A percentile compares a stretch with the other conserved stretches of the same genome.
phyloP scores from a whole-genome alignment of 352 stramenopile species.

The Pythium grandisporangium region DNA sequence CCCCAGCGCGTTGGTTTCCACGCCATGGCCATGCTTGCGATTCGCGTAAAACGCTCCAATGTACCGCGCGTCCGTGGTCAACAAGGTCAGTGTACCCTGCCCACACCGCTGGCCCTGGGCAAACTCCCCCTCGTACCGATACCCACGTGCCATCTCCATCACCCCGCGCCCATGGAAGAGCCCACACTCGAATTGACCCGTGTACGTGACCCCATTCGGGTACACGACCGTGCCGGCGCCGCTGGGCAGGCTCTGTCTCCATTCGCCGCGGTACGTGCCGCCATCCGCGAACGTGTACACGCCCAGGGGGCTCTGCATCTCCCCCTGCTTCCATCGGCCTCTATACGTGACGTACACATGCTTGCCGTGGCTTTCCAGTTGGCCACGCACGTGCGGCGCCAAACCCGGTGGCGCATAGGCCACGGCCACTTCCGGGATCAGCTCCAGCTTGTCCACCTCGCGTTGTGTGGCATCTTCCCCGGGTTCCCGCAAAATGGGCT shows the following conservation, averaged over 20 bases:
- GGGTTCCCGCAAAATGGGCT: too few species aligned
- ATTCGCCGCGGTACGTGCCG: slow-evolving; percentile 57
- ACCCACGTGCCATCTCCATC: slow-evolving; percentile 36
- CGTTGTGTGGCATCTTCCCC: slow-evolving; percentile 20
- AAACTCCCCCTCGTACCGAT: slow-evolving; percentile 59
- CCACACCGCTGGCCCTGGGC: slow-evolving; percentile 28
- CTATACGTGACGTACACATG: slow-evolving; percentile 61
- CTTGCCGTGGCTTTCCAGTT: slow-evolving; percentile 57
- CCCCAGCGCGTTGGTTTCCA: slow-evolving; percentile 49
- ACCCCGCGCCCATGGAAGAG: slow-evolving; percentile 60
- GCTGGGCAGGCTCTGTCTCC: slow-evolving; percentile 23
- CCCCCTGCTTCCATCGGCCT: slow-evolving; percentile 51
- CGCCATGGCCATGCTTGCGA: slow-evolving; percentile 45
- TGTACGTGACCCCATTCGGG: slow-evolving; percentile 63
- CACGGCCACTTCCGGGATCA: slow-evolving; percentile 29
- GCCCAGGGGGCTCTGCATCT: slow-evolving; percentile 55
- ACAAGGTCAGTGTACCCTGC: slow-evolving; percentile 28
- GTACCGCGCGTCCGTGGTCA: slow-evolving; percentile 35
- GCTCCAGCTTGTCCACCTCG: slow-evolving; percentile 31
- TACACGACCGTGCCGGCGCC: slow-evolving; percentile 48
- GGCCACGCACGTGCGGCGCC: slow-evolving; percentile 40
- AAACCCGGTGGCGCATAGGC: slow-evolving; percentile 37
- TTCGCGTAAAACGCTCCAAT: slow-evolving; percentile 63
- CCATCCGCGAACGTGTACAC: slow-evolving; percentile 67
- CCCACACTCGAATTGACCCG: slow-evolving; percentile 35